Evolutionary conservation across 2,329 filamentous ascomycete genomes (phyloP).

Genomic region (Ophidiomyces ophidiicola): DNA sequence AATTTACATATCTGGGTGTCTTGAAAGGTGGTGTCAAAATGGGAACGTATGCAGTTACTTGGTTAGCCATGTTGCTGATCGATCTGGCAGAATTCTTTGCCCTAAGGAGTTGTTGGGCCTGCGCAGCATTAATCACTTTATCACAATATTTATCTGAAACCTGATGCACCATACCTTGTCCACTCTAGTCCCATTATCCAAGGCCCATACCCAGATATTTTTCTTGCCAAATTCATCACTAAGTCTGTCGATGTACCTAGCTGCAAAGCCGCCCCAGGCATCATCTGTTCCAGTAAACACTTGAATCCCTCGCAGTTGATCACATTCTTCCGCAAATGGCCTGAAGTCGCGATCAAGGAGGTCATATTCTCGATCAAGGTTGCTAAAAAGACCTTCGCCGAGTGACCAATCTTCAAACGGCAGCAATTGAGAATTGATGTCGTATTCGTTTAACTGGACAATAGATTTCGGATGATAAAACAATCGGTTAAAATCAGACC

Average conservation of each 20-base stretch:
- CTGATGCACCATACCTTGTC: conserved; percentile 38
- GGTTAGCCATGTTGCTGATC: conserved; percentile 53
- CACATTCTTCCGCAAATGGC: conserved; percentile 82
- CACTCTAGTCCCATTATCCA: conserved; percentile 51
- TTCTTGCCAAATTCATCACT: conserved; percentile 86
- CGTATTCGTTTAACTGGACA: conserved; percentile 76
- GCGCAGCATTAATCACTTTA: conserved; percentile 6
- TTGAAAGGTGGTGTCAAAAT: conserved; percentile 50
- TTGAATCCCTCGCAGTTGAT: conserved; percentile 81
- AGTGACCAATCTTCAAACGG: conserved; percentile 67
- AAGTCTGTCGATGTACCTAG: conserved; percentile 61
- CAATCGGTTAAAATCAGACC: conserved; percentile 91
- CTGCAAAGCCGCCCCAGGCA: conserved; percentile 68
- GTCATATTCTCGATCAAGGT: conserved; percentile 68
- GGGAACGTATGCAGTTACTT: conserved; percentile 68
- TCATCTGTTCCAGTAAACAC: conserved; percentile 60
- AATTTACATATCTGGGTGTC: conserved; percentile 45
- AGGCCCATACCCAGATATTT: conserved; percentile 74
- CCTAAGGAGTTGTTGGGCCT: conserved; percentile 50
- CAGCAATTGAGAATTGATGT: conserved; percentile 64
- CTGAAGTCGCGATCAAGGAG: conserved; percentile 81
- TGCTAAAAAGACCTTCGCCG: conserved; percentile 63
- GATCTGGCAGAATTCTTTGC: conserved; percentile 64
- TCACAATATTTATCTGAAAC: neutral
- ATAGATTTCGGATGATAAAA: conserved; percentile 84